Conservation (phyloP, 768 basidiomycete genomes). For the Mycena vitilis region DNA sequence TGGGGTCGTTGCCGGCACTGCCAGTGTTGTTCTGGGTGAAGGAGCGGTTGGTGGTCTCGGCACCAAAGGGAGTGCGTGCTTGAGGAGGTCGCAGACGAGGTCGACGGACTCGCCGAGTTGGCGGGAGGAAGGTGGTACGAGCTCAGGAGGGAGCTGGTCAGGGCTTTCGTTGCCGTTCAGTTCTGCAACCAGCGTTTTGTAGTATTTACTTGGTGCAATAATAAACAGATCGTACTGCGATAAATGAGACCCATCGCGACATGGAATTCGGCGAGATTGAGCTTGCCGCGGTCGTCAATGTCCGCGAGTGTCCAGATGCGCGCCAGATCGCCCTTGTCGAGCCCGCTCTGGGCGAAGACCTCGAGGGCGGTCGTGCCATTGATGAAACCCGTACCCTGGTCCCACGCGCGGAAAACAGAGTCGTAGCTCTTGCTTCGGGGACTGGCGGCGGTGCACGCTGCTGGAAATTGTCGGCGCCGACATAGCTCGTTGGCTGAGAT, state of each 20-base stretch:
- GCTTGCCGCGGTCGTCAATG: conserved; percentile 91
- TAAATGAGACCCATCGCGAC: conserved; percentile 99
- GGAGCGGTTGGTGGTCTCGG: conserved; percentile 74
- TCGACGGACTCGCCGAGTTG: conserved; percentile 92
- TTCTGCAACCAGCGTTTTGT: conserved; percentile 56
- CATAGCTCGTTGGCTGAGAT: conserved; percentile 66
- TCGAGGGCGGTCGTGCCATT: conserved; percentile 85
- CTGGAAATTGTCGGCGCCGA: conserved; percentile 52
- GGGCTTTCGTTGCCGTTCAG: conserved; percentile 95
- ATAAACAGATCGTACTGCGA: no score
- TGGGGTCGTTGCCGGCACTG: conserved; percentile 62
- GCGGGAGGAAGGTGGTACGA: conserved; percentile 90
- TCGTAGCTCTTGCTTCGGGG: conserved; percentile 94
- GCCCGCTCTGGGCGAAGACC: conserved; percentile 93
- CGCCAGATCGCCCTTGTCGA: conserved; percentile 90
- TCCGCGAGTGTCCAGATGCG: conserved; percentile 96
- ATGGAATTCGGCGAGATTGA: conserved; percentile 96
- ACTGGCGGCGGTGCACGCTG: conserved; percentile 71
- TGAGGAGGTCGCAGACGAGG: conserved; percentile 87
- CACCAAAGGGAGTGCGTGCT: conserved; percentile 73
- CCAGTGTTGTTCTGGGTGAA: conserved; percentile 68
- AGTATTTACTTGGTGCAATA: conserved; percentile 1
- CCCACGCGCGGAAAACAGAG: conserved; percentile 98
- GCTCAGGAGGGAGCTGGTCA: conserved; percentile 85
- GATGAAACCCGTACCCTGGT: conserved; percentile 87